Evolutionary conservation across 1,284 basidiomycete genomes (phyloP), one percentile per base, ranked within the genome.

Genomic region (Sanghuangporus baumii): DNA sequence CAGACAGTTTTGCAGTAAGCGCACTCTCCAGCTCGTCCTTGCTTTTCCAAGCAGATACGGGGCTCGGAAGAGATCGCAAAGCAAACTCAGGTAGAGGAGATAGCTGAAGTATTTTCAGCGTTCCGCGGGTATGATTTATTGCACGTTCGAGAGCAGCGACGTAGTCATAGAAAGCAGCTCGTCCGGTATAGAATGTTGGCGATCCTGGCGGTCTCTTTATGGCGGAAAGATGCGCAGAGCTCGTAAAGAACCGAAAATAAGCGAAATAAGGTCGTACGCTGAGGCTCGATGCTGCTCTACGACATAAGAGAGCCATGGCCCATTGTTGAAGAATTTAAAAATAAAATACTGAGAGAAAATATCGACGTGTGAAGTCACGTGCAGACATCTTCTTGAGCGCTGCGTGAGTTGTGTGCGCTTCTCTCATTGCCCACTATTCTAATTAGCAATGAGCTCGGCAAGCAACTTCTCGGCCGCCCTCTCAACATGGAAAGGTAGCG

Each of bases 171-270:
- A 88, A 94, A 38, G 79, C 78, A 0, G 91, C 79, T 52, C 88
- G 86, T n/a, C 87, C 89, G n/a, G 94, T 94, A 76, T 92, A 97
- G 78, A 94, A 96, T 57, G 86, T 85, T 16, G 91, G 82, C 1
- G 92, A 89, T 34, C 77, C 72, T 18, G 83, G 79, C 55, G 65
- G 64, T 71, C 72, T 6, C 71, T 73, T 9, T n/a, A 37, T 16
- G 11, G 50, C 63, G 48, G 26, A 34, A n/a, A 55, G 43, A 20
- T 55, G 48, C 2, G 63, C 61, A 60, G 43, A 59, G 31, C 36
- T 55, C 36, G 50, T 36, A 47, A 57, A 57, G 2, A 47, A 31
- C 6, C 46, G 46, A 40, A 36, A 26, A 6, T 20, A 48, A 7
- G 38, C n/a, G 16, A 54, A 54, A 9, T 26, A 20, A 50, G 46